phyloP scores from a whole-genome alignment of 148 eudicot genomes.

The Chenopodium suecicum region DNA sequence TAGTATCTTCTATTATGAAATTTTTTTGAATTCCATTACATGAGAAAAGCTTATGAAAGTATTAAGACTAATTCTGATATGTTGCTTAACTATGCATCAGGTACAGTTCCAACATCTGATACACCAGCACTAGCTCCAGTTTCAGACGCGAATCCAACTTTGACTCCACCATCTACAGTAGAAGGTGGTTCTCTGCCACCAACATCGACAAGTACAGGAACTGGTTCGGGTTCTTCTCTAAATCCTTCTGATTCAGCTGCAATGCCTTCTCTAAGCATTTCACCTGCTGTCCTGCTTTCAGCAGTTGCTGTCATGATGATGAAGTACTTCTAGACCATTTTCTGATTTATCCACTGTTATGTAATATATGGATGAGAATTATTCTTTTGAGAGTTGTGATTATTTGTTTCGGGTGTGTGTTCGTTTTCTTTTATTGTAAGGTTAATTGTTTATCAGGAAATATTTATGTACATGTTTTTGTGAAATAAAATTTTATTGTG shows the following conservation, averaged over 20 bases:
- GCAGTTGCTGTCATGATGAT: conserved; percentile 32
- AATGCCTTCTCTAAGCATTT: conserved; percentile 28
- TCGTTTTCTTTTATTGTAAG: background rate
- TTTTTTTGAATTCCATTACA: background rate
- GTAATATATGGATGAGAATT: conserved; percentile 22
- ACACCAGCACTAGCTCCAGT: conserved; percentile 53
- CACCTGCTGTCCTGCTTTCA: conserved; percentile 35
- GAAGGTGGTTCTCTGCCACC: conserved; percentile 37
- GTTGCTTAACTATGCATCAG: conserved; percentile 22
- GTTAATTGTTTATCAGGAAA: conserved; percentile 9
- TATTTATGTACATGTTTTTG: conserved; percentile 19
- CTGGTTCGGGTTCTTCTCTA: conserved; percentile 32
- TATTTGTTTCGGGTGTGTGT: background rate
- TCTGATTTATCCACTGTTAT: background rate
- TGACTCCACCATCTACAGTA: conserved; percentile 43
- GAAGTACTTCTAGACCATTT: conserved; percentile 29
- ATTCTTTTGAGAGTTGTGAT: conserved; percentile 26
- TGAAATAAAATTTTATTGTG: conserved; percentile 5
- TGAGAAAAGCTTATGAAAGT: background rate
- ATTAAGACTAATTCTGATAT: too few relatives aligned
- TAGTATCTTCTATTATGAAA: background rate
- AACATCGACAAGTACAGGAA: conserved; percentile 39
- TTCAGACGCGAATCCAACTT: conserved; percentile 36
- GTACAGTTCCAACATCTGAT: conserved; percentile 27
- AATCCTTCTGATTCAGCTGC: conserved; percentile 46